Conservation (phyloP, 805 yeast genomes). For the Starmerella bacillaris region DNA sequence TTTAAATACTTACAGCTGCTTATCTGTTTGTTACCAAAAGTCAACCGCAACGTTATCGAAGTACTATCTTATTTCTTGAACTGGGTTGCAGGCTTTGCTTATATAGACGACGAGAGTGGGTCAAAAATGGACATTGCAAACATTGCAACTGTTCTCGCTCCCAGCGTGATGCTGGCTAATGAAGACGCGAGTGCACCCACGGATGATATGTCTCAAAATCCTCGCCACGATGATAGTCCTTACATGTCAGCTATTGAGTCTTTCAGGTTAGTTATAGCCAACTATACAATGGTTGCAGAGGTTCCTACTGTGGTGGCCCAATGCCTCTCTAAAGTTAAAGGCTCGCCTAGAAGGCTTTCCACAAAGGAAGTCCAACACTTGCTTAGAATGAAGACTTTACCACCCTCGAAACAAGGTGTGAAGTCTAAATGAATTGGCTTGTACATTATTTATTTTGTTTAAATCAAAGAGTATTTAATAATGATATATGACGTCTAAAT, state of each 20-base stretch:
- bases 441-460: too few species aligned
- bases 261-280: conserved; percentile 62
- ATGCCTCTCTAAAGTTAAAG: conserved; percentile 5
- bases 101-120: conserved; percentile 56
- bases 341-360: conserved; percentile 8
- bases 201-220: conserved; percentile 1
- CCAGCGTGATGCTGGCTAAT: conserved; percentile 60
- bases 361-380: conserved; percentile 5
- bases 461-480: too few species aligned
- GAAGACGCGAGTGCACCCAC: conserved; percentile 21
- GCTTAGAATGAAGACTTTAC: neutral
- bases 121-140: conserved; percentile 95
- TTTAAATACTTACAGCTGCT: conserved; percentile 33
- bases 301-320: conserved; percentile 49
- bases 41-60: conserved; percentile 70
- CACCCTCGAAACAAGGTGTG: too few species aligned
- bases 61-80: conserved; percentile 68
- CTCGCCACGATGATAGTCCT: conserved; percentile 1
- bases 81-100: conserved; percentile 94
- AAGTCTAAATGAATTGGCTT: too few species aligned
- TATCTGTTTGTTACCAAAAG: conserved; percentile 62
- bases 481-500: too few species aligned
- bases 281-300: conserved; percentile 58
- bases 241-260: conserved; percentile 85
- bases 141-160: conserved; percentile 87